Percentiles rank a stretch among this genome's conserved stretches.
Conservation (phyloP, 495 filamentous ascomycete species). For the Podospora sp. region DNA sequence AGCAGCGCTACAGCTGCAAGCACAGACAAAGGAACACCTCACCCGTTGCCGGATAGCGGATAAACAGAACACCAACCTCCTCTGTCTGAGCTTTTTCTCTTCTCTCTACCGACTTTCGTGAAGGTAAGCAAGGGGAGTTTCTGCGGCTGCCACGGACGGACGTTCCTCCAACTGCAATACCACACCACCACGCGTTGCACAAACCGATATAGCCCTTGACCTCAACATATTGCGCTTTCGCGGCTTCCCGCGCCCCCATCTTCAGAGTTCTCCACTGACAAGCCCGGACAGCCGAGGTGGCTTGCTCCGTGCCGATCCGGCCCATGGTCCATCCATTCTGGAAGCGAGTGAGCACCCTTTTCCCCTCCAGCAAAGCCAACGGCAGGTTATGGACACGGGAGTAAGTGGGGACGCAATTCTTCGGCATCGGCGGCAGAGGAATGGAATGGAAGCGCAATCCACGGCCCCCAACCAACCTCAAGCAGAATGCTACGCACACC, state of each 20-base stretch:
- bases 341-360: background rate
- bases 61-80: too few relatives aligned
- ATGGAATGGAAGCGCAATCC: background rate
- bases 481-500: background rate
- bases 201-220: conserved; percentile 5
- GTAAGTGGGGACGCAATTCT: background rate
- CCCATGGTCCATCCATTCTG: background rate
- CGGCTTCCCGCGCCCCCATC: conserved; percentile 7
- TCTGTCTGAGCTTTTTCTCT: background rate
- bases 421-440: background rate
- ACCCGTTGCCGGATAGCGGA: too few relatives aligned
- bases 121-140: background rate
- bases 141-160: background rate
- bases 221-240: background rate
- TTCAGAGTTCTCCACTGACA: background rate
- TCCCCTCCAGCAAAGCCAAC: too few relatives aligned
- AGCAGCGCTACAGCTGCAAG: background rate
- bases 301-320: conserved; percentile 5
- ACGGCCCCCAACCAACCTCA: background rate
- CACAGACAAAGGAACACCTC: background rate
- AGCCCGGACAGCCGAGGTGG: conserved; percentile 9
- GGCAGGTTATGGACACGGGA: too few relatives aligned
- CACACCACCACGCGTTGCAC: background rate
- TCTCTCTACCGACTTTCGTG: background rate
- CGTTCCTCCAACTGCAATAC: background rate